phyloP scores from a whole-genome alignment of 1,284 basidiomycete species.

The Fereydounia khargensis region DNA sequence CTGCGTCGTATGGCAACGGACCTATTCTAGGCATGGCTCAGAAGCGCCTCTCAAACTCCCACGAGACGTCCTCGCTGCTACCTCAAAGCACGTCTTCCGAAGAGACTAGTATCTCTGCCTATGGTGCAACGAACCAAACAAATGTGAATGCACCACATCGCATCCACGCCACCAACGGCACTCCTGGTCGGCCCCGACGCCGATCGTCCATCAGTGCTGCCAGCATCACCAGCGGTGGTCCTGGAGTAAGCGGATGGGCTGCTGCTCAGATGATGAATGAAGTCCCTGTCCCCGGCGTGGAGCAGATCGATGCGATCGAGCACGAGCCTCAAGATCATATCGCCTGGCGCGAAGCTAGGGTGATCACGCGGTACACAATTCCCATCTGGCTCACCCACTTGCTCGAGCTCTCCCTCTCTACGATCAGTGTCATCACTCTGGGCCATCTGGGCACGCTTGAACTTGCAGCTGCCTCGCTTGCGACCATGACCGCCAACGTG shows the following conservation, averaged over 20 bases:
- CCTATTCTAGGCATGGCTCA: too few relatives aligned
- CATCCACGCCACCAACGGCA: too few relatives aligned
- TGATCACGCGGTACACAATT: slow-evolving; percentile 39
- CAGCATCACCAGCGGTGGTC: slow-evolving; percentile 15
- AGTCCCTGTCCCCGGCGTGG: slow-evolving; percentile 24
- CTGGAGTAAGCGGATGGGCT: slow-evolving; percentile 31
- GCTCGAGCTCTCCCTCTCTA: slow-evolving; percentile 50
- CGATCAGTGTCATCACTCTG: slow-evolving; percentile 50
- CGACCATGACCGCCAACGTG: slow-evolving; percentile 54
- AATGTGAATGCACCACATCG: too few relatives aligned
- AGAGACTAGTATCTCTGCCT: too few relatives aligned
- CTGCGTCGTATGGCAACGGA: too few relatives aligned
- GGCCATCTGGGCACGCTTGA: slow-evolving; percentile 53
- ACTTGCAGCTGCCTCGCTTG: slow-evolving; percentile 49
- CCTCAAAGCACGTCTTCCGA: too few relatives aligned
- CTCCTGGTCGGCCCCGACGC: slow-evolving; percentile 6
- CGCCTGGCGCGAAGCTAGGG: slow-evolving; percentile 33
- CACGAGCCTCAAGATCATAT: slow-evolving; percentile 27
- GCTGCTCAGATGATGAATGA: slow-evolving; percentile 22
- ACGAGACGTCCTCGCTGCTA: slow-evolving; percentile 19
- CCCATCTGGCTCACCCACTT: slow-evolving; percentile 52
- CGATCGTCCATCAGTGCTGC: slow-evolving; percentile 12
- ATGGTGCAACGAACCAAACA: too few relatives aligned
- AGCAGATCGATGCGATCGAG: slow-evolving; percentile 35
- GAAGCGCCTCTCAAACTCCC: too few relatives aligned